These are phyloP conservation scores for Phascolomyces articulosus DNA, from an alignment of 371 early-diverging fungal species.

Conservation along the genomic window DNA sequence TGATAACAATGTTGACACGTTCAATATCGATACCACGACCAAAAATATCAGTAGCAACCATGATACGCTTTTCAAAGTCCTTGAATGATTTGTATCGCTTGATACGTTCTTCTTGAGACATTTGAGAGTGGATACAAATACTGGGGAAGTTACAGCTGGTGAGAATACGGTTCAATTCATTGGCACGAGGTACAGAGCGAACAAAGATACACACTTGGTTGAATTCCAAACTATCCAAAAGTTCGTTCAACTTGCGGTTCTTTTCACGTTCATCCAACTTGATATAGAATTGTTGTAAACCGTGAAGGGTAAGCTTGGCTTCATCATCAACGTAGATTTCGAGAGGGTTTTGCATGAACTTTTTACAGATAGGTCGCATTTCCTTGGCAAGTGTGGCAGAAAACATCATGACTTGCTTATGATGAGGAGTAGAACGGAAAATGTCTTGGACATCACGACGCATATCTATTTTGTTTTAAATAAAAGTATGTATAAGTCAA, in stretches of 20 bases:
- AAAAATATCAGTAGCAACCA: constrained; percentile 98
- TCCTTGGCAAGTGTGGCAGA: constrained; percentile 95
- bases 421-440: constrained; percentile 91
- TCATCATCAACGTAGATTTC: constrained; percentile 99
- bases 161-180: constrained; percentile 87
- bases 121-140: constrained; percentile 91
- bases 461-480: no score
- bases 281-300: constrained; percentile 95
- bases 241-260: constrained; percentile 91
- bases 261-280: constrained; percentile 88
- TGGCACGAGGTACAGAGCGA: constrained; percentile 89
- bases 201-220: constrained; percentile 99
- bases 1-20: constrained; percentile 99
- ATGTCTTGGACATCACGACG: constrained; percentile 97
- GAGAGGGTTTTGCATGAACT: constrained; percentile 97
- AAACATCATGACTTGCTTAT: constrained; percentile 99
- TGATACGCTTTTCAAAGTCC: constrained; percentile 90
- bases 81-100: constrained; percentile 96
- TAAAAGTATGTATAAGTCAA: no score
- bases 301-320: constrained; percentile 97
- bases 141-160: constrained; percentile 92
- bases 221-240: constrained; percentile 94
- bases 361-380: constrained; percentile 90
- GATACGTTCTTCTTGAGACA: constrained; percentile 92
- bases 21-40: constrained; percentile 99